Base-by-base conservation (phyloP, 345 rosid species). In the Corchorus capsularis region DNA sequence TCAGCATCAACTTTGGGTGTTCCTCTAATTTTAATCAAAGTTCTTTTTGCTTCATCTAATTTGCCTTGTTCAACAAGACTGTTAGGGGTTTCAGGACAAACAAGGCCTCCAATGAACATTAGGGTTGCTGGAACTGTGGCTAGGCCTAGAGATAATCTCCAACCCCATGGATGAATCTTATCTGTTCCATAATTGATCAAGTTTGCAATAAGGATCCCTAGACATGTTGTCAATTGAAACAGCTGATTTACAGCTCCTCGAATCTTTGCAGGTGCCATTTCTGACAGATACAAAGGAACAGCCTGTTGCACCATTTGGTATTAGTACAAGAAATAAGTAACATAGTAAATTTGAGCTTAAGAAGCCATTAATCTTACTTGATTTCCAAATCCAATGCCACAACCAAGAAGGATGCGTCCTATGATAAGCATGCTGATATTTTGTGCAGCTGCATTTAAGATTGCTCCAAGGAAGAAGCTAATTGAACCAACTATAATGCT, bases 201-300 rank as follows among this genome's bases (percentile, higher is more conserved):
- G 85, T 85, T 84, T 43, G 98, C 99, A 3, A 95, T 47, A 52
- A 95, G 80, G 34, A 95, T 93, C 9, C 98, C 98, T 8, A 91
- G 19, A 71, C 98, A 93, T 34, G 98, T 94, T 35, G 98, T 89
- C 56, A 94, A 82, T 73, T 94, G 98, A 77, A 94, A 94, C 43
- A 92, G 77, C 76, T 92, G 94, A 81, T 94, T 94, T 54, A 91
- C 88, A 0, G 92, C 90, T 77, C 98, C 97, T 68, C 94, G 82
- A 72, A 89, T 74, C 78, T 91, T 92, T 1, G 98, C 91, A 0
- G 99, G 99, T 8, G 99, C 92, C 92, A 93, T 93, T 83, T 95
- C 98, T 1, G 99, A 95, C 3, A 94, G 91, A 77, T 92, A 94
- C 72, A 94, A 68, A 0, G 96, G 97, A 71, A 94, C 94, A 22